phyloP scores from a whole-genome alignment of 2,329 filamentous ascomycete genomes.

The Ophiocordyceps camponoti-saundersi region DNA sequence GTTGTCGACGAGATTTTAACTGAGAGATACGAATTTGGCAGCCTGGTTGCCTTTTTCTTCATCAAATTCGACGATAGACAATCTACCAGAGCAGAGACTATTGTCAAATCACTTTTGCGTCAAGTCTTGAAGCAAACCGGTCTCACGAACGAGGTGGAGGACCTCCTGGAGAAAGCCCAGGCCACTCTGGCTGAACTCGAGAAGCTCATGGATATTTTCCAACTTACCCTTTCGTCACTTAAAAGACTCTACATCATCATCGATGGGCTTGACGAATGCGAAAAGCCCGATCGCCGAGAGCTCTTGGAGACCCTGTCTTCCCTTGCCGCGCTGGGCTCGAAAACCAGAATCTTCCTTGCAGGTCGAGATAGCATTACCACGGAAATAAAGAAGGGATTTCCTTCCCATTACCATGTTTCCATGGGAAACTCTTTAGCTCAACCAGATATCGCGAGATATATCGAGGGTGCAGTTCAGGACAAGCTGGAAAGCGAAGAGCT shows the following conservation, averaged over 20 bases:
- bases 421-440: neutral
- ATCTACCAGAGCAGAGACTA: neutral
- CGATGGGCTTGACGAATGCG: neutral
- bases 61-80: neutral
- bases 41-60: neutral
- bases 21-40: neutral
- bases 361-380: neutral
- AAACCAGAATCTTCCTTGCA: neutral
- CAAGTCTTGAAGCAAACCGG: neutral
- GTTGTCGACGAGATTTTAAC: neutral
- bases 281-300: neutral
- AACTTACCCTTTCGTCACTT: neutral
- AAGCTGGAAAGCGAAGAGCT: neutral
- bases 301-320: neutral
- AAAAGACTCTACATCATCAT: neutral
- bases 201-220: neutral
- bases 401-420: neutral
- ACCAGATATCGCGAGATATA: neutral
- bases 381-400: neutral
- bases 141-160: neutral
- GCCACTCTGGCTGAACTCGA: neutral
- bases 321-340: neutral
- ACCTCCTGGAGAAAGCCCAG: neutral
- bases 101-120: neutral
- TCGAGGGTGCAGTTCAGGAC: neutral